phyloP scores from a whole-genome alignment of 2,329 filamentous ascomycete genomes.

The Escovopsis weberi region DNA sequence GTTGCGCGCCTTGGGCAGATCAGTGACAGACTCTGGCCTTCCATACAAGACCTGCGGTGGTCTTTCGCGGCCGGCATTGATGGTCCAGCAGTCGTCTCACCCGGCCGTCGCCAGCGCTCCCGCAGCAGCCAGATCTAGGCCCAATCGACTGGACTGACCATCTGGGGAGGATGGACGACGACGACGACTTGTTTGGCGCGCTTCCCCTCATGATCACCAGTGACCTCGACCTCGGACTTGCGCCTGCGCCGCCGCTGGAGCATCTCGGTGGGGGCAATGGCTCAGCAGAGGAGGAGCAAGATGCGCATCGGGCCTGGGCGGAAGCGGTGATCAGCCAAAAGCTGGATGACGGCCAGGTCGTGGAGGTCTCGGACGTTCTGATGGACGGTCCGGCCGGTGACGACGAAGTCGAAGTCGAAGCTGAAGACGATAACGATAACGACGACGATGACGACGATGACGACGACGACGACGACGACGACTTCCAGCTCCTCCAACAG shows the following conservation, averaged over 20 bases:
- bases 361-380: neutral
- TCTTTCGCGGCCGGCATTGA: too few relatives aligned
- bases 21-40: too few relatives aligned
- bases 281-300: too few relatives aligned
- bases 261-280: too few relatives aligned
- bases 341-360: neutral
- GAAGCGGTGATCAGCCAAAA: too few relatives aligned
- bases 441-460: neutral
- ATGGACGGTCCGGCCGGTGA: neutral
- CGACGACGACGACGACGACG: neutral
- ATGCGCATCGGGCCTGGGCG: too few relatives aligned
- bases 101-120: neutral
- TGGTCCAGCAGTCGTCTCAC: neutral
- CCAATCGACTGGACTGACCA: neutral
- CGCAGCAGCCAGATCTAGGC: neutral
- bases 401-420: neutral
- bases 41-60: too few relatives aligned
- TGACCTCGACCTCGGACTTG: neutral
- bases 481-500: too few relatives aligned
- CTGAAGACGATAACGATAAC: neutral
- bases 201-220: neutral
- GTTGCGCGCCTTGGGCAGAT: too few relatives aligned
- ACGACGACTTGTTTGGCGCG: conserved; percentile 3
- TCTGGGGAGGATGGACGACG: conserved; percentile 6
- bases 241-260: neutral